These are phyloP conservation scores for Artemisia tridentata DNA, from an alignment of 129 eudicot species.

Conservation along the genomic window DNA sequence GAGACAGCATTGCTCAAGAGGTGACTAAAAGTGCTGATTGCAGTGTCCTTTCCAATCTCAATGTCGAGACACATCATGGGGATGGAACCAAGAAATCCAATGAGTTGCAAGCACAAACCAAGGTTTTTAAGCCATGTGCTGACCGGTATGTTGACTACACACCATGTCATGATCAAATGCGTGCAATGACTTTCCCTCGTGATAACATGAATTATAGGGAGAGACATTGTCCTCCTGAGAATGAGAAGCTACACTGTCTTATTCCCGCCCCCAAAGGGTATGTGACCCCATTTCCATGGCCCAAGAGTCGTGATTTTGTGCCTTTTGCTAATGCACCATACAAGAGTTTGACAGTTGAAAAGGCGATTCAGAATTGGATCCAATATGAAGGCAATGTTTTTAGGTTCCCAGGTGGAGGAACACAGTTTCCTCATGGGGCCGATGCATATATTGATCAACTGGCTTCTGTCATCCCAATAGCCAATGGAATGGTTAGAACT, in stretches of 20 bases:
- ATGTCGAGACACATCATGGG: slow-evolving; percentile 54
- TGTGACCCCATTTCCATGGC: slow-evolving; percentile 73
- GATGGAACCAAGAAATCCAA: slow-evolving; percentile 24
- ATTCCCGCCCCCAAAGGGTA: slow-evolving; percentile 74
- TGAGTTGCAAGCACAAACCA: slow-evolving; percentile 10
- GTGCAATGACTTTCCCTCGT: slow-evolving; percentile 72
- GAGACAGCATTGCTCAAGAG: slow-evolving; percentile 65
- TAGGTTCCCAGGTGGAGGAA: slow-evolving; percentile 78
- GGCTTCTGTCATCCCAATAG: slow-evolving; percentile 64
- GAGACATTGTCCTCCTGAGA: slow-evolving; percentile 61
- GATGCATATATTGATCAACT: slow-evolving; percentile 66
- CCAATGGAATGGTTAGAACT: slow-evolving; percentile 60
- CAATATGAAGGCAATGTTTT: slow-evolving; percentile 69
- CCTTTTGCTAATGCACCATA: slow-evolving; percentile 72
- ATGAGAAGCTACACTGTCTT: slow-evolving; percentile 58
- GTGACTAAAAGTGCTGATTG: slow-evolving; percentile 57
- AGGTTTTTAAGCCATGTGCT: slow-evolving; percentile 48
- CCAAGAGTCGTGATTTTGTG: slow-evolving; percentile 66
- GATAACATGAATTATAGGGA: slow-evolving; percentile 67
- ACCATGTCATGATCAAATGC: slow-evolving; percentile 70
- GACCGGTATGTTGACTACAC: slow-evolving; percentile 56
- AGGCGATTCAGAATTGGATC: slow-evolving; percentile 75
- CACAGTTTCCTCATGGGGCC: slow-evolving; percentile 79
- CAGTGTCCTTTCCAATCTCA: slow-evolving; percentile 51
- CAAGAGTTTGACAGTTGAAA: slow-evolving; percentile 67